Base-by-base conservation (phyloP, 257 asterid species). In the Jaltomata sinuosa region DNA sequence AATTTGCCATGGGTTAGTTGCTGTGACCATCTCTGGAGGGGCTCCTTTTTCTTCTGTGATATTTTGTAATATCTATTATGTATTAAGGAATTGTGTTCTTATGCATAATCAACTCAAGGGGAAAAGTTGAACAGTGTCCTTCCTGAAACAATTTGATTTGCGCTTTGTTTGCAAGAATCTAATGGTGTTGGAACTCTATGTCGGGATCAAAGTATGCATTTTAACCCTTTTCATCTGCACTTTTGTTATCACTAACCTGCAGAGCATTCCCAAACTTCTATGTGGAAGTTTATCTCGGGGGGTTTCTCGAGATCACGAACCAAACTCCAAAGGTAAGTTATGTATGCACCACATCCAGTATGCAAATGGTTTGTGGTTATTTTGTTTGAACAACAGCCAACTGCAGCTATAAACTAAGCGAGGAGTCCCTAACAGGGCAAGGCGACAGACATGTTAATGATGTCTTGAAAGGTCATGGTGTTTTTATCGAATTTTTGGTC, bases 1-100 rank as follows among this genome's bases (percentile, higher is more conserved):
- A 83, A 53, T 83, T 53, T 83, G 86, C 76, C 67, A 83, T 54
- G 72, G 79, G 49, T 42, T 83, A 57, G 61, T 76, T 47, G 81
- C 40, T 47, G 81, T 47, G 81, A 47, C 27, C 25, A 47, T 27
- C 57, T 42, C 80, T 72, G 25, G 59, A 74, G 57, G 57, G 81
- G 40, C 81, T 76, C 25, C 18, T 16, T 76, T n/a, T 31, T 29
- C 5, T 76, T 11, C 61, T 76, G 61, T 76, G 81, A 25, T 27
- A 47, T 16, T 76, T 49, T 47, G 22, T 76, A 47, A 15, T 42
- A 25, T 47, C 11, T 74, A 12, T 45, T 47, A 25, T 76, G 81
- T 47, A 16, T 15, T 76, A 76, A 27, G 62, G 47, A 76, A 76
- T 76, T 29, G 10, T 76, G 81, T 76, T 76, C 81, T 47, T 47